phyloP scores from a whole-genome alignment of 2,329 filamentous ascomycete species.

The Ceratocystis albifundus region DNA sequence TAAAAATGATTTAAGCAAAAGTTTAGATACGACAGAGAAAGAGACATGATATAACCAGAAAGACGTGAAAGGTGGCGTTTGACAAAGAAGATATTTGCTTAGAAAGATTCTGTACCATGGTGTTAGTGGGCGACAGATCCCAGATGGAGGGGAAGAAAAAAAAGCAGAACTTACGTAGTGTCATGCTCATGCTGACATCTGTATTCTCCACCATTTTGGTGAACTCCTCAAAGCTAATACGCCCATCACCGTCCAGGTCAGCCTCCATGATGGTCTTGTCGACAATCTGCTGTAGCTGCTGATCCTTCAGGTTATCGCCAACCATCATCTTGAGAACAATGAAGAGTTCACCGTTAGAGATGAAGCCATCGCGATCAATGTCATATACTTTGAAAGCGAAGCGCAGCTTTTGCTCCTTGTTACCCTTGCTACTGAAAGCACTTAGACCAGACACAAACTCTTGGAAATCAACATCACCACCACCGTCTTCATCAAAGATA shows the following conservation, averaged over 20 bases:
- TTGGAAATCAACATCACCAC: slow-evolving; percentile 95
- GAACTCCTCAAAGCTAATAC: slow-evolving; percentile 99
- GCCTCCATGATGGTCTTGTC: slow-evolving; percentile 99
- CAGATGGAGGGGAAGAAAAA: background rate
- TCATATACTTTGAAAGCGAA: slow-evolving; percentile 99
- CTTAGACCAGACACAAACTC: slow-evolving; percentile 93
- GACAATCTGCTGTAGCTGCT: slow-evolving; percentile 97
- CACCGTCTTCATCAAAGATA: slow-evolving; percentile 97
- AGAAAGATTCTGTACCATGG: slow-evolving; percentile 17
- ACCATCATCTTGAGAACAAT: slow-evolving; percentile 99
- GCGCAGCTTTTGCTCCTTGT: slow-evolving; percentile 95
- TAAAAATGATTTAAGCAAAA: background rate
- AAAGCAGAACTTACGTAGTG: slow-evolving; percentile 42
- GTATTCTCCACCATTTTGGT: slow-evolving; percentile 98
- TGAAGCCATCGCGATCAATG: slow-evolving; percentile 96
- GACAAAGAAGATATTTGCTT: background rate
- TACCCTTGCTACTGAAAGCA: slow-evolving; percentile 94
- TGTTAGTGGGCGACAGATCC: slow-evolving; percentile 8
- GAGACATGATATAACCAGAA: background rate
- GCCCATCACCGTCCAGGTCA: slow-evolving; percentile 87
- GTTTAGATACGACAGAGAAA: slow-evolving; percentile 2
- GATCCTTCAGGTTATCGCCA: slow-evolving; percentile 95
- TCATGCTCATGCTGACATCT: slow-evolving; percentile 64
- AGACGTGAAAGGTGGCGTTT: background rate
- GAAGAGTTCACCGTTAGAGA: slow-evolving; percentile 97